Percentiles rank a stretch among this genome's conserved stretches.
Evolutionary conservation across 1,284 basidiomycete species (phyloP).

Genomic region (Afroboletus lepidellus): DNA sequence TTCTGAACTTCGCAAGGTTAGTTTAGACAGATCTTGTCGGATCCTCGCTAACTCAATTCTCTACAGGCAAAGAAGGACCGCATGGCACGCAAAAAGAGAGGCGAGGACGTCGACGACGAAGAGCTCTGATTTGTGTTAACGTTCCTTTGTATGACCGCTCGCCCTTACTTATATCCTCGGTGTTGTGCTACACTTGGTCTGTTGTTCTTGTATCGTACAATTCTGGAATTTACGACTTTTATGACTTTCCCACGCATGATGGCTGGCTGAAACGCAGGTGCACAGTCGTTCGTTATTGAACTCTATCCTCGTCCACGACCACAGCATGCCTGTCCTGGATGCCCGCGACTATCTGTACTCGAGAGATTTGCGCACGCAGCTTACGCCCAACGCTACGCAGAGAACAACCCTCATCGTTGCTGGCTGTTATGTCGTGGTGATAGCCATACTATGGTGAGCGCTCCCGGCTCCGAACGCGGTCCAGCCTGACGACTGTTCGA

Average conservation of each 20-base stretch:
- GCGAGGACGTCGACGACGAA: slow-evolving; percentile 74
- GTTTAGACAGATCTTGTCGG: slow-evolving; percentile 17
- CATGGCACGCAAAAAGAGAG: slow-evolving; percentile 83
- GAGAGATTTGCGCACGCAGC: slow-evolving; percentile 36
- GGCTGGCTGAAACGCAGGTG: neutral
- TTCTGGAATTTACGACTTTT: slow-evolving; percentile 10
- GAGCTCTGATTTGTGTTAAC: slow-evolving; percentile 46
- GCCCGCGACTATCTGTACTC: slow-evolving; percentile 28
- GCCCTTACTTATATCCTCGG: slow-evolving; percentile 16
- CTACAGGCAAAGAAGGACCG: slow-evolving; percentile 85
- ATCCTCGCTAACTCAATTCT: slow-evolving; percentile 12
- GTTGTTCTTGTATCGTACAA: slow-evolving; percentile 22
- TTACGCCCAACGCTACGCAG: slow-evolving; percentile 73
- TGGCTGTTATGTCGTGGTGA: slow-evolving; percentile 67
- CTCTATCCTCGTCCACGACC: slow-evolving; percentile 17
- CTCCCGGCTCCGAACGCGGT: neutral
- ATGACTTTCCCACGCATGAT: neutral
- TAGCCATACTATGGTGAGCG: slow-evolving; percentile 72
- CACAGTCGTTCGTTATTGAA: neutral
- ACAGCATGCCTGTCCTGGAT: slow-evolving; percentile 32
- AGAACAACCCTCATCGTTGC: slow-evolving; percentile 76
- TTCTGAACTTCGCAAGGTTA: slow-evolving; percentile 73
- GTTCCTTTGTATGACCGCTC: slow-evolving; percentile 3
- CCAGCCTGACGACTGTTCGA: slow-evolving; percentile 31
- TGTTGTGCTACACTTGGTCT: slow-evolving; percentile 16